Base-by-base conservation (phyloP, 2,329 filamentous ascomycete genomes). In the Cadophora malorum region DNA sequence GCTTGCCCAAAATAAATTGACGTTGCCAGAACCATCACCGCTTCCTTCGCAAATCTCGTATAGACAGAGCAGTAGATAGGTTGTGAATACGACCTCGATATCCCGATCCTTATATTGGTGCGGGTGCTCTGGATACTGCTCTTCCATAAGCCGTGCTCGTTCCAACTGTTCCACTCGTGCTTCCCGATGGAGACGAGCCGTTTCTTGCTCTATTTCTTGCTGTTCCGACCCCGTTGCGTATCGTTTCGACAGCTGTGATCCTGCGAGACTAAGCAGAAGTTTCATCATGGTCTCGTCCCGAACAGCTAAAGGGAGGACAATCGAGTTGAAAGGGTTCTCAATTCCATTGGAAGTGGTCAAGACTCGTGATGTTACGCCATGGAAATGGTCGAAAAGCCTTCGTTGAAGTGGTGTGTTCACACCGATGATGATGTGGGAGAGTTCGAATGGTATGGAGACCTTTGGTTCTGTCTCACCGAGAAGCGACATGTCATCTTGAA, bases 31-130 rank as follows among this genome's bases (percentile, higher is more conserved):
- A 33, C 62, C 50, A 53, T 70, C 65, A 7, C 65, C 65, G 14
- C 35, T 72, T 1, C 73, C 73, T 56, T 71, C 69, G 25, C 69
- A 73, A 4, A 71, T 67, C 25, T 74, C 72, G 52, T 71, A 71
- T 3, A 75, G 41, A 45, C 67, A 71, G n/a, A 75, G 67, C 0
- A 74, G 59, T 4, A 73, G 56, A 31, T 69, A 70, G 12, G 68
- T 71, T 1, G 69, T 69, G 31, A 74, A 50, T 21, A 67, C 23
- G 14, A 55, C 25, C 6, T 69, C 59, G n/a, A 61, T 53, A 25
- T 64, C 10, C 38, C 23, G 61, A 12, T 53, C 19, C 9, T 52
- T 62, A 12, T 59, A 63, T 35, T 25, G 10, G 10, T 41, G 35
- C 0, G 21, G 28, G 23, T 45, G 33, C 1, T 38, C 33, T 38